A percentile compares a stretch with the other conserved stretches of the same genome.
Evolutionary conservation across 139 green algal genomes (phyloP).

Genomic region (Eudorina sp.): DNA sequence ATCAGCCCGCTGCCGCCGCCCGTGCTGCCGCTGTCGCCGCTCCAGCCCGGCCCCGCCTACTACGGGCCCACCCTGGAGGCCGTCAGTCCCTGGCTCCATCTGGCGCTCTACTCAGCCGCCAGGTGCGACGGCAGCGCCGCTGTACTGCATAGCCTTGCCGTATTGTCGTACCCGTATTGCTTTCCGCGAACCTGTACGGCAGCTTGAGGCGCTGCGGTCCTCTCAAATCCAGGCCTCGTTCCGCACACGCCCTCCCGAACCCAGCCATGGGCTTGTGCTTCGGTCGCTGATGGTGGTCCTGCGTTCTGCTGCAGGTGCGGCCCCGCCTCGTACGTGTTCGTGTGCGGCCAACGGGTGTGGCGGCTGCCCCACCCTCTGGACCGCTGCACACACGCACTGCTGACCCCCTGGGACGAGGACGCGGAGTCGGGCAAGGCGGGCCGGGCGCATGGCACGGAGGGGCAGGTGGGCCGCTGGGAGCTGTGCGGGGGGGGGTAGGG

Average conservation of each 20-base stretch:
- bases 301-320: conserved; percentile 56
- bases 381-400: conserved; percentile 67
- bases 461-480: conserved; percentile 16
- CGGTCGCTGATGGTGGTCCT: too few species aligned
- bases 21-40: conserved; percentile 71
- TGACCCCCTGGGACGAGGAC: conserved; percentile 79
- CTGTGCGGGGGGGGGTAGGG: too few species aligned
- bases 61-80: conserved; percentile 76
- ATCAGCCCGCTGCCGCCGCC: conserved; percentile 80
- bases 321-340: conserved; percentile 75
- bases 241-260: too few species aligned
- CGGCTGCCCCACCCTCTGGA: conserved; percentile 70
- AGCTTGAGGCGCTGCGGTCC: too few species aligned
- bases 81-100: conserved; percentile 82
- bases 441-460: conserved; percentile 25
- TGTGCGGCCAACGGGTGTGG: conserved; percentile 75
- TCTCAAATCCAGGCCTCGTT: too few species aligned
- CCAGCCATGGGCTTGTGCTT: too few species aligned
- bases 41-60: conserved; percentile 63
- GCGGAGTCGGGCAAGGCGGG: conserved; percentile 28
- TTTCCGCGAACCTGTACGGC: too few species aligned
- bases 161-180: too few species aligned
- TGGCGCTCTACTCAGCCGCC: conserved; percentile 75
- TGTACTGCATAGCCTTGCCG: too few species aligned
- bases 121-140: too few species aligned